Percentiles rank a stretch among this genome's conserved stretches.
These are phyloP conservation scores for Neurospora sp. DNA, from an alignment of 2,329 filamentous ascomycete species.

Conservation along the genomic window DNA sequence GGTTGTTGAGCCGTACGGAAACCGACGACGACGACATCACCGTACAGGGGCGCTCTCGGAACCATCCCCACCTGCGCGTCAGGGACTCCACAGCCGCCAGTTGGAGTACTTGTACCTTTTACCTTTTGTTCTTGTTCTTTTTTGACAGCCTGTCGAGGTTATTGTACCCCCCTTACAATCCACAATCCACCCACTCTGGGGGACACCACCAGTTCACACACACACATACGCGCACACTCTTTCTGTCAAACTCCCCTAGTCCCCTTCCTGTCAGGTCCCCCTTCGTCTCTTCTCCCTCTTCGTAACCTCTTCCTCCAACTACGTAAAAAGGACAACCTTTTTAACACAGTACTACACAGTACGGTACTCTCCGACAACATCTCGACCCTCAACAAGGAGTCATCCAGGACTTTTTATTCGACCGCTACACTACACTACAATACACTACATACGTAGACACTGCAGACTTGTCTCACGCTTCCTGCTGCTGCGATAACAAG, in stretches of 20 bases:
- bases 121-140: neutral
- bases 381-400: neutral
- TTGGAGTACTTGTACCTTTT: neutral
- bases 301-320: neutral
- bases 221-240: neutral
- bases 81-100: constrained; percentile 3
- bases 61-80: constrained; percentile 4
- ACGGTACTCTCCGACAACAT: neutral
- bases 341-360: neutral
- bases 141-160: neutral
- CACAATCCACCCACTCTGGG: neutral
- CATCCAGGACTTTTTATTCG: neutral
- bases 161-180: neutral
- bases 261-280: neutral
- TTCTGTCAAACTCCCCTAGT: neutral
- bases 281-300: neutral
- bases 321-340: neutral
- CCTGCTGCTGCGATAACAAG: neutral
- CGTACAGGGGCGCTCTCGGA: constrained; percentile 1
- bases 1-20: neutral
- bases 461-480: neutral
- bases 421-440: neutral
- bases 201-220: neutral
- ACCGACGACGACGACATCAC: constrained; percentile 4
- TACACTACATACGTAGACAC: neutral